phyloP scores from a whole-genome alignment of 495 filamentous ascomycete species.

The Parathielavia appendiculata region DNA sequence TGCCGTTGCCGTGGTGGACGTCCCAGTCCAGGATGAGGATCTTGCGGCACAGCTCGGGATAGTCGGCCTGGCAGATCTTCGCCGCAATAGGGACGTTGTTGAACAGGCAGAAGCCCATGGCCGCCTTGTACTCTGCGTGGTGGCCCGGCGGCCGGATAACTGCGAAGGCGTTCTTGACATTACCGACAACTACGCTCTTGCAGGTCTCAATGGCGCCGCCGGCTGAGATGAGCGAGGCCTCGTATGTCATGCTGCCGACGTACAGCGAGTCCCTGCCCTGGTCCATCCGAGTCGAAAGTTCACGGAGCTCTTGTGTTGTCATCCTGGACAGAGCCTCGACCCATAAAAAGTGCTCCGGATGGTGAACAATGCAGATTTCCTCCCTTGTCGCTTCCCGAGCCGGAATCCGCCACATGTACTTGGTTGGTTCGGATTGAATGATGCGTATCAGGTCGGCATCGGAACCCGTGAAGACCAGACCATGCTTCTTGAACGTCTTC shows the following conservation, averaged over 20 bases:
- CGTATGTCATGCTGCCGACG: constrained; percentile 73
- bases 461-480: constrained; percentile 57
- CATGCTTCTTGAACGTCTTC: constrained; percentile 71
- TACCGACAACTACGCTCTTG: constrained; percentile 69
- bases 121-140: constrained; percentile 76
- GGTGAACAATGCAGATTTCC: constrained; percentile 77
- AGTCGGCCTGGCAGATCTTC: constrained; percentile 70
- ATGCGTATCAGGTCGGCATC: constrained; percentile 43
- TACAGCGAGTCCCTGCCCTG: constrained; percentile 79
- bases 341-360: constrained; percentile 68
- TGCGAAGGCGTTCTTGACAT: constrained; percentile 89
- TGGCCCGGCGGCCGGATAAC: constrained; percentile 93
- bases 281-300: constrained; percentile 51
- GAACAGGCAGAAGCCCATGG: constrained; percentile 95
- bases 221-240: constrained; percentile 76
- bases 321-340: constrained; percentile 54
- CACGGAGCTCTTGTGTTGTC: constrained; percentile 57
- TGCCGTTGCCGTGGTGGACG: constrained; percentile 83
- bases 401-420: constrained; percentile 68
- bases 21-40: constrained; percentile 95
- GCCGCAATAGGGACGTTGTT: constrained; percentile 94
- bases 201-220: constrained; percentile 95
- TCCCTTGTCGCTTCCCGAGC: constrained; percentile 67
- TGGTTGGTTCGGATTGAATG: constrained; percentile 43
- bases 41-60: constrained; percentile 74